Percentiles rank a stretch among this genome's conserved stretches.
phyloP scores from a whole-genome alignment of 805 yeast genomes.

The Schizosaccharomyces japonicus region DNA sequence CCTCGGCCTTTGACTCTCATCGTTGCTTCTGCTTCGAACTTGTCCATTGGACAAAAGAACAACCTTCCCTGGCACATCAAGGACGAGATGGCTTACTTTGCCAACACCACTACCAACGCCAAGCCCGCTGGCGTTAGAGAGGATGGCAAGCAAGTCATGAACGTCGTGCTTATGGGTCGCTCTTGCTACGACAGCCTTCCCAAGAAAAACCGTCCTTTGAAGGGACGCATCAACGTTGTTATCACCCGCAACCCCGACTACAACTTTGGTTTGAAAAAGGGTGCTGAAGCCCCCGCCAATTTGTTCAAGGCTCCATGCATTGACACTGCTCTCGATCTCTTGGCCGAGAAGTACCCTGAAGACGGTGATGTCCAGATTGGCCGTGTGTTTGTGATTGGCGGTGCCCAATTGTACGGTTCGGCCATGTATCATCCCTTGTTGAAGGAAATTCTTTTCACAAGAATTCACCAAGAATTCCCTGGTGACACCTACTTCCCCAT shows the following conservation, averaged over 20 bases:
- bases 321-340: conserved; percentile 1
- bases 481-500: conserved; percentile 4
- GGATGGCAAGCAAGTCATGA: conserved; percentile 13
- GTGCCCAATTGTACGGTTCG: conserved; percentile 60
- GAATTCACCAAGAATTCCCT: not conserved
- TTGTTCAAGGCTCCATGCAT: not conserved
- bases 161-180: conserved; percentile 88
- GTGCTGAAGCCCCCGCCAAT: not conserved
- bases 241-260: conserved; percentile 26
- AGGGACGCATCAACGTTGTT: conserved; percentile 49
- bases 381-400: conserved; percentile 62
- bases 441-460: conserved; percentile 14
- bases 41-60: conserved; percentile 71
- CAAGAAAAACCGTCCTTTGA: conserved; percentile 54
- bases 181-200: conserved; percentile 94
- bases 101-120: conserved; percentile 35
- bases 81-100: conserved; percentile 68
- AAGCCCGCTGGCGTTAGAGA: conserved; percentile 10
- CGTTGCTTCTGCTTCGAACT: conserved; percentile 58
- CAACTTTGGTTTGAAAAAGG: conserved; percentile 9
- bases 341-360: conserved; percentile 19
- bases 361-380: conserved; percentile 5
- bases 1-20: conserved; percentile 26
- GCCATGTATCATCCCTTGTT: conserved; percentile 24
- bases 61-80: conserved; percentile 68